Percentiles rank a stretch among this genome's conserved stretches.
Conservation (phyloP, 1,284 basidiomycete genomes). For the Inonotus hispidus region DNA sequence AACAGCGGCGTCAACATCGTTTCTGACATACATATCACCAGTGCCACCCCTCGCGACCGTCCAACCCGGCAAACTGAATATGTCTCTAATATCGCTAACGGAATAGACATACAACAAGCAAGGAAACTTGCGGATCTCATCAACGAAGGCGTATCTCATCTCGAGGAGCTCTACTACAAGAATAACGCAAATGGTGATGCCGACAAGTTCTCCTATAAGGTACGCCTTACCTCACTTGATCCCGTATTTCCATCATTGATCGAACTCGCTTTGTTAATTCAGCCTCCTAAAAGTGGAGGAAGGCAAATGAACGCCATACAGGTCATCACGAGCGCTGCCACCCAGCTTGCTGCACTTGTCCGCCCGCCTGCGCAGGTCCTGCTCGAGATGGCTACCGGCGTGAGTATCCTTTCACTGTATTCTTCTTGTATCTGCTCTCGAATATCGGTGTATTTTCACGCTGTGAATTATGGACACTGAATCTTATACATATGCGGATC, state of each 20-base stretch:
- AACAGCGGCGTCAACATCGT: too few relatives aligned
- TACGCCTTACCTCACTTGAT: too few relatives aligned
- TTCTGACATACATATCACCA: too few relatives aligned
- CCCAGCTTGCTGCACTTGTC: slow-evolving; percentile 16
- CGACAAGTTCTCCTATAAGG: not conserved
- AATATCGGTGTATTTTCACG: too few relatives aligned
- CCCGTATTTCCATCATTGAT: not conserved
- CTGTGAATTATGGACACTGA: not conserved
- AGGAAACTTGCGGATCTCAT: slow-evolving; percentile 14
- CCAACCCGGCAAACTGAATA: too few relatives aligned
- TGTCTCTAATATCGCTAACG: not conserved
- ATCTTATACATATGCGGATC: not conserved
- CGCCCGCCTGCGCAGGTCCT: slow-evolving; percentile 13
- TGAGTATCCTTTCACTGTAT: too few relatives aligned
- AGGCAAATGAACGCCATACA: not conserved
- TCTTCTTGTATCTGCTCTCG: not conserved
- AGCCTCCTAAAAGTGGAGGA: not conserved
- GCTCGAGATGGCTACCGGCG: slow-evolving; percentile 11
- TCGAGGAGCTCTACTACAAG: not conserved
- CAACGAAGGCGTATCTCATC: not conserved
- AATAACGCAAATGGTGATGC: not conserved
- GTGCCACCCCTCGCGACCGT: too few relatives aligned
- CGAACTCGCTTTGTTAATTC: not conserved
- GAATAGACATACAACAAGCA: slow-evolving; percentile 9
- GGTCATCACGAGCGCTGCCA: slow-evolving; percentile 5